A percentile compares a stretch with the other conserved stretches of the same genome.
Conservation (phyloP, 495 filamentous ascomycete genomes). For the Trichoderma asperelloides region DNA sequence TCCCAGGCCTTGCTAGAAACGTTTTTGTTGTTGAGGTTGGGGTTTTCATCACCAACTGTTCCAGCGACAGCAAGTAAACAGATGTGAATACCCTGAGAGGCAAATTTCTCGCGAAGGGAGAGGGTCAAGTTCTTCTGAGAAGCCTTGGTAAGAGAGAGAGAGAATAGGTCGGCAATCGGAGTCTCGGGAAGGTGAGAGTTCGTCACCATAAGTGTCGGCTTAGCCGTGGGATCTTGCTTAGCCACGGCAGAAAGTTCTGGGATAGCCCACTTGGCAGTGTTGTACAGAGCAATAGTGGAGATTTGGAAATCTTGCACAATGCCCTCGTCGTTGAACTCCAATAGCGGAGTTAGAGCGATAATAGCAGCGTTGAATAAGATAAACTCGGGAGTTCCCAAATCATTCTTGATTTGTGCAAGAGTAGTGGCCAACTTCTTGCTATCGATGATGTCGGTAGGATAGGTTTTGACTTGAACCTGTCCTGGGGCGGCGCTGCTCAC, state of each 20-base stretch:
- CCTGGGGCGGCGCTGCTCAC: slow-evolving; percentile 16
- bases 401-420: slow-evolving; percentile 22
- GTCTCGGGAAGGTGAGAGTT: slow-evolving; percentile 24
- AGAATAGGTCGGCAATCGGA: slow-evolving; percentile 30
- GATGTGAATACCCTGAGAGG: slow-evolving; percentile 27
- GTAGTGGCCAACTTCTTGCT: slow-evolving; percentile 16
- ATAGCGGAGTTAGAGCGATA: slow-evolving; percentile 20
- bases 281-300: slow-evolving; percentile 30
- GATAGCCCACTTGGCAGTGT: slow-evolving; percentile 24
- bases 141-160: slow-evolving; percentile 32
- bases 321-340: slow-evolving; percentile 22
- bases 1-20: slow-evolving; percentile 32
- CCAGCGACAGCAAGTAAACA: slow-evolving; percentile 30
- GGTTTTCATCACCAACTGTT: slow-evolving; percentile 21
- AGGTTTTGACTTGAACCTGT: slow-evolving; percentile 21
- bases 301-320: slow-evolving; percentile 34
- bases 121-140: slow-evolving; percentile 32
- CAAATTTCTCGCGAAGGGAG: slow-evolving; percentile 22
- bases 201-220: slow-evolving; percentile 29
- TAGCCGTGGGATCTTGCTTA: slow-evolving; percentile 15
- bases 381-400: slow-evolving; percentile 22
- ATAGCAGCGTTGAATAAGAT: slow-evolving; percentile 36
- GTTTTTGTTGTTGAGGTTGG: slow-evolving; percentile 24
- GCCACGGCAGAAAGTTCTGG: slow-evolving; percentile 23
- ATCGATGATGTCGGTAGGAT: slow-evolving; percentile 26